A percentile compares a stretch with the other conserved stretches of the same genome.
Evolutionary conservation across 495 filamentous ascomycete genomes (phyloP).

Genomic region (Penicillium salamii): DNA sequence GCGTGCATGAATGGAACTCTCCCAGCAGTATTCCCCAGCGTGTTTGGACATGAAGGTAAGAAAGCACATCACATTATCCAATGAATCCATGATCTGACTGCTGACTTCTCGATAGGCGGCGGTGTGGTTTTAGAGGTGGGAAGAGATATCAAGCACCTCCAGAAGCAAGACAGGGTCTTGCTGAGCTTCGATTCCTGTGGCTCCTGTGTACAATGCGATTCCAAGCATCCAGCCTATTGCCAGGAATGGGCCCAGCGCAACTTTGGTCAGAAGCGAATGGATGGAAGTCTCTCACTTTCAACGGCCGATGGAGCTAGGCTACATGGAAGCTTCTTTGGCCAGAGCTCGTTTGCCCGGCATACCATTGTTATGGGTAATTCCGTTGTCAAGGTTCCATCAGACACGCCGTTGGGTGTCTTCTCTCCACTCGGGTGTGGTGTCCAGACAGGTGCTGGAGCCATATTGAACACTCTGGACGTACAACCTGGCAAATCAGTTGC

Average conservation of each 20-base stretch:
- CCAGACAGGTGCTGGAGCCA: constrained; percentile 39
- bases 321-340: background rate
- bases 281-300: background rate
- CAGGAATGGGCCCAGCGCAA: background rate
- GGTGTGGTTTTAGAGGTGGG: background rate
- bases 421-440: constrained; percentile 43
- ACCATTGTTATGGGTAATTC: background rate
- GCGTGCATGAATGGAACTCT: background rate
- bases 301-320: background rate
- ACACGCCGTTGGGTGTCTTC: constrained; percentile 21
- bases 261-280: background rate
- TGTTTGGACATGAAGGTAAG: background rate
- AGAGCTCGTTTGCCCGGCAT: background rate
- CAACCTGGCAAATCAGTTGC: constrained; percentile 18
- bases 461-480: constrained; percentile 31
- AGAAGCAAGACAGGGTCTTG: background rate
- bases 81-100: background rate
- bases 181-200: background rate
- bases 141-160: background rate
- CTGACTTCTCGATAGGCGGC: background rate
- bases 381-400: constrained; percentile 41
- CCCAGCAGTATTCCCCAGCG: background rate
- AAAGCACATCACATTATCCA: background rate
- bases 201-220: background rate
- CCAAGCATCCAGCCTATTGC: background rate